These are phyloP conservation scores for Rubia peregrina DNA, from an alignment of 305 asterid species.

Conservation along the genomic window DNA sequence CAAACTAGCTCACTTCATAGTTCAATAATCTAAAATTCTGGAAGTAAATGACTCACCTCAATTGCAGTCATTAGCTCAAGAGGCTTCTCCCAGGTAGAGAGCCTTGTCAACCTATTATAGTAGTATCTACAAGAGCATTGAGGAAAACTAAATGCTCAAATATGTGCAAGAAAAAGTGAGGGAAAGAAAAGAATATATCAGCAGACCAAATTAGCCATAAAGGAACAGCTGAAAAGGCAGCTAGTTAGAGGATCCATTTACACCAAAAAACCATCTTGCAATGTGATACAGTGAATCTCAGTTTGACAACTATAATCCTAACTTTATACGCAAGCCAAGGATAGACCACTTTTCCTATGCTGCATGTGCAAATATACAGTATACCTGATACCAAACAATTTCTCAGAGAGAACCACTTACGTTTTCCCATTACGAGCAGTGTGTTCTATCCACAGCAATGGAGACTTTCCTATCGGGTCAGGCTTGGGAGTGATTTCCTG, in stretches of 20 bases:
- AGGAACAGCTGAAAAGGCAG: not conserved
- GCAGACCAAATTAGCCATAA: not conserved
- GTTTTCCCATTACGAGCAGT: conserved; percentile 62
- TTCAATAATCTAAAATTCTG: conserved; percentile 4
- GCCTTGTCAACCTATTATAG: conserved; percentile 61
- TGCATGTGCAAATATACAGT: not conserved
- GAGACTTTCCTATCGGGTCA: conserved; percentile 27
- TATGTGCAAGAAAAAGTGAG: not conserved
- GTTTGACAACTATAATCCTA: not conserved
- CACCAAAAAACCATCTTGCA: not conserved
- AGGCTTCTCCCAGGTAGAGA: conserved; percentile 93
- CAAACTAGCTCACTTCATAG: not conserved
- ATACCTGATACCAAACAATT: not conserved
- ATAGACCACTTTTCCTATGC: not conserved
- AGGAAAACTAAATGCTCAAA: conserved; percentile 1
- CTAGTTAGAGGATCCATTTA: not conserved
- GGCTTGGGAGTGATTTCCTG: conserved; percentile 40
- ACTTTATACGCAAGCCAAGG: not conserved
- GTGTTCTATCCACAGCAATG: conserved; percentile 61
- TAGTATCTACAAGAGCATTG: conserved; percentile 51
- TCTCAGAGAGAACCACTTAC: conserved; percentile 32
- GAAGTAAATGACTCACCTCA: conserved; percentile 51
- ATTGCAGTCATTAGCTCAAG: conserved; percentile 65
- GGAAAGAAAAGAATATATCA: not conserved
- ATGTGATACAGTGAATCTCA: not conserved